Evolutionary conservation across 2,329 filamentous ascomycete species (phyloP).

Genomic region (Lachnellula hyalina): DNA sequence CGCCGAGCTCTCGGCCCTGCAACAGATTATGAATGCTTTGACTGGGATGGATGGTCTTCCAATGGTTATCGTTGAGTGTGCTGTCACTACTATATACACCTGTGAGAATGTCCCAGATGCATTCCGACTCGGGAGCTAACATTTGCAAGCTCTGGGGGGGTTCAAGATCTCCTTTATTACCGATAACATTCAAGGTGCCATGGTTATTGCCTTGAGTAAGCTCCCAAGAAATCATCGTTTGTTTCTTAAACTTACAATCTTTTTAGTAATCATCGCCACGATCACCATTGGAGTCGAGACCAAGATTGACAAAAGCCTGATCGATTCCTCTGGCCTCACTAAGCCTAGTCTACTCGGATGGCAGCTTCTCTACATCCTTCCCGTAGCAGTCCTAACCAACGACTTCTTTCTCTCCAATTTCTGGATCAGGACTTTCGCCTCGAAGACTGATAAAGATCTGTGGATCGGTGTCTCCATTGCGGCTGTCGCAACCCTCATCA

Average conservation of each 20-base stretch:
- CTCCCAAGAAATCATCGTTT: not conserved
- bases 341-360: conserved; percentile 68
- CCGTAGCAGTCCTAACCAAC: conserved; percentile 75
- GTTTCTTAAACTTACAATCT: not conserved
- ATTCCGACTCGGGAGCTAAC: conserved; percentile 4
- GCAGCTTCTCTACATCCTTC: conserved; percentile 81
- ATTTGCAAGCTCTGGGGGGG: conserved; percentile 60
- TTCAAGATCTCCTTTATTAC: conserved; percentile 82
- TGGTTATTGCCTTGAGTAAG: conserved; percentile 63
- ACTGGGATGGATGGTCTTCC: conserved; percentile 71
- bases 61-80: conserved; percentile 70
- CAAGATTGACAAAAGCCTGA: conserved; percentile 62
- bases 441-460: conserved; percentile 72
- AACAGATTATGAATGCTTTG: conserved; percentile 69
- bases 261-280: conserved; percentile 60
- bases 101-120: conserved; percentile 43
- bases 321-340: conserved; percentile 64
- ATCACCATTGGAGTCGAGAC: conserved; percentile 74
- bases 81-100: conserved; percentile 77
- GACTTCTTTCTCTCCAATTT: conserved; percentile 82
- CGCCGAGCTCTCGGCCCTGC: conserved; percentile 73
- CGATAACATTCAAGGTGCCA: conserved; percentile 73
- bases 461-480: conserved; percentile 70
- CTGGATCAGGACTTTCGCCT: conserved; percentile 80
- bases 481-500: conserved; percentile 56